phyloP scores from a whole-genome alignment of 208 protist genomes.

The Leishmania martiniquensis region DNA sequence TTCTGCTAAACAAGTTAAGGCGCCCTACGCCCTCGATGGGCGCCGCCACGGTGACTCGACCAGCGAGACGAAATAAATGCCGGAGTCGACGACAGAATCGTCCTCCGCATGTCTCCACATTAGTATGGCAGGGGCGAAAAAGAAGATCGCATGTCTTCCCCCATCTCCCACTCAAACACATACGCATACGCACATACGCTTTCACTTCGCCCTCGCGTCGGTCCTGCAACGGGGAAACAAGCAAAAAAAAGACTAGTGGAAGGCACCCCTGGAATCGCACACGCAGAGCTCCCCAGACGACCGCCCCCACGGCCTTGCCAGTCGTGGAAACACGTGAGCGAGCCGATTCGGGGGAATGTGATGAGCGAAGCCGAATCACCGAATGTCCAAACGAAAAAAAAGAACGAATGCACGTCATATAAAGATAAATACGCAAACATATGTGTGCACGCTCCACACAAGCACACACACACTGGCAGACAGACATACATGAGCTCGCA shows the following conservation, averaged over 20 bases:
- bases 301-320: background rate
- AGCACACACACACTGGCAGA: too few species aligned
- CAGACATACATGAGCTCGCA: too few species aligned
- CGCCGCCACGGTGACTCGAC: background rate
- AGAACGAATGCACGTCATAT: background rate
- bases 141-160: too few species aligned
- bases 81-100: background rate
- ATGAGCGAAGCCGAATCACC: background rate
- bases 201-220: background rate
- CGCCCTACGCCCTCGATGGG: background rate
- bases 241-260: background rate
- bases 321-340: background rate
- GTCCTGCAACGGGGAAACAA: background rate
- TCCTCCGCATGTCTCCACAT: background rate
- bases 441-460: too few species aligned
- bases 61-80: background rate
- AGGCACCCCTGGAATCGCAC: background rate
- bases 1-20: background rate
- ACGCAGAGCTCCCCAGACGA: background rate
- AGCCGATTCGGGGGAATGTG: background rate
- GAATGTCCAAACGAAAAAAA: background rate
- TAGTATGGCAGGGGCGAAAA: background rate
- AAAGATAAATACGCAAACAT: background rate
- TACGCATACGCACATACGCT: background rate
- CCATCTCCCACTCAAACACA: too few species aligned